phyloP scores from a whole-genome alignment of 441 rosid genomes.

The Jatropha multifida region DNA sequence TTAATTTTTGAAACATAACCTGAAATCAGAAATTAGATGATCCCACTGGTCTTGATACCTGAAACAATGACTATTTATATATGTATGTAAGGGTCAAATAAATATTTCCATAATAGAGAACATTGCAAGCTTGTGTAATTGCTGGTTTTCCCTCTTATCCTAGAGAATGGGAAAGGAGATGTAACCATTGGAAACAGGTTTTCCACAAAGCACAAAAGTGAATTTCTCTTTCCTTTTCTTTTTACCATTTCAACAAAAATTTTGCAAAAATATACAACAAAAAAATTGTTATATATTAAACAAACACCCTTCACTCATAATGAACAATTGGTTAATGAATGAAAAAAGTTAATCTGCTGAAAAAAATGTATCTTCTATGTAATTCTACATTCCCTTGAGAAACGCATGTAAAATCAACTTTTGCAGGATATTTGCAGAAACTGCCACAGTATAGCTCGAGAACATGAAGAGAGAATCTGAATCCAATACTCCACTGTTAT shows the following conservation, averaged over 20 bases:
- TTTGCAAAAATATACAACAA: background rate
- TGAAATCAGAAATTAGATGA: no score
- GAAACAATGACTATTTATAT: no score
- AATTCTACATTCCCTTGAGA: constrained; percentile 11
- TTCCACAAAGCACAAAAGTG: background rate
- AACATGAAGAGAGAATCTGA: background rate
- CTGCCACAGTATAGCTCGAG: background rate
- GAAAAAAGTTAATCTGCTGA: constrained; percentile 14
- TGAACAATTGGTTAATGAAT: constrained; percentile 24
- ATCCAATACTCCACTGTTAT: background rate
- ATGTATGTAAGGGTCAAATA: no score
- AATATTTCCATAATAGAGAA: no score
- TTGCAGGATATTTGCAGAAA: background rate
- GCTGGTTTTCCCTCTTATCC: background rate
- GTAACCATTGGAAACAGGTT: background rate
- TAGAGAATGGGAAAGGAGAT: background rate
- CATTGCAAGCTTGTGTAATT: no score
- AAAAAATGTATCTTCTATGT: constrained; percentile 10
- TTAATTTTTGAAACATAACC: background rate
- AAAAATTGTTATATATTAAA: constrained; percentile 19
- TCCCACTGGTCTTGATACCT: no score
- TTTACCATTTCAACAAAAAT: constrained; percentile 3
- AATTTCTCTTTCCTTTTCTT: background rate
- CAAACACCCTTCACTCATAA: constrained; percentile 12
- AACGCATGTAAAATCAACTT: background rate